These are phyloP conservation scores for Fraxinus albicans DNA, from an alignment of 305 asterid species.

Conservation along the genomic window DNA sequence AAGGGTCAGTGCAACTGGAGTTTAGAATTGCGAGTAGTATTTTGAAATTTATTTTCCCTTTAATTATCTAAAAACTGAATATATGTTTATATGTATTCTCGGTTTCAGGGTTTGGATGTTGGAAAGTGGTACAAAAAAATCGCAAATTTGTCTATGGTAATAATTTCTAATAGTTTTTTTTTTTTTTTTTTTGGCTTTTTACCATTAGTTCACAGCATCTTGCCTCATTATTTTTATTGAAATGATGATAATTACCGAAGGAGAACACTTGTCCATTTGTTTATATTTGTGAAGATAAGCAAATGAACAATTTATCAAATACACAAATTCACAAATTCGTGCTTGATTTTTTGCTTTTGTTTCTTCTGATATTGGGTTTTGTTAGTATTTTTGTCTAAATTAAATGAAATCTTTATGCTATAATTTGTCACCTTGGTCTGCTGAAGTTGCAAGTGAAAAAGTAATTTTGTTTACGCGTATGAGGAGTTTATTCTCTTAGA, in stretches of 20 bases:
- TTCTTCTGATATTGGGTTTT: neutral
- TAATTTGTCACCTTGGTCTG: neutral
- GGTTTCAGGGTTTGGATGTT: neutral
- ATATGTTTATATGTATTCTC: neutral
- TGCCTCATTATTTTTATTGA: neutral
- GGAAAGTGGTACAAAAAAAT: neutral
- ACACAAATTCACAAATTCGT: neutral
- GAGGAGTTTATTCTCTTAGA: neutral
- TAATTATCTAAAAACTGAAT: neutral
- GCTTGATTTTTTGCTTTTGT: neutral
- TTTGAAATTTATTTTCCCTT: neutral
- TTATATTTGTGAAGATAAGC: neutral
- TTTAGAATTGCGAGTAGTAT: neutral
- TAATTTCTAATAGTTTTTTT: neutral
- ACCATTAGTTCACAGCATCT: neutral
- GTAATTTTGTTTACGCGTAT: neutral
- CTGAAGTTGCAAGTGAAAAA: neutral
- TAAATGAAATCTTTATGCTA: neutral
- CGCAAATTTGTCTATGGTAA: neutral
- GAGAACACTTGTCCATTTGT: neutral
- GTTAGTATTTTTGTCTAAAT: neutral
- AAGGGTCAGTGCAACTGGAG: conserved; percentile 54
- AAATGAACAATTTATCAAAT: no score
- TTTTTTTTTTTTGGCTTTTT: neutral
- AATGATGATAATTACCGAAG: neutral